phyloP scores from a whole-genome alignment of 2,329 filamentous ascomycete species.

The Aotearoamyces nothofagi region DNA sequence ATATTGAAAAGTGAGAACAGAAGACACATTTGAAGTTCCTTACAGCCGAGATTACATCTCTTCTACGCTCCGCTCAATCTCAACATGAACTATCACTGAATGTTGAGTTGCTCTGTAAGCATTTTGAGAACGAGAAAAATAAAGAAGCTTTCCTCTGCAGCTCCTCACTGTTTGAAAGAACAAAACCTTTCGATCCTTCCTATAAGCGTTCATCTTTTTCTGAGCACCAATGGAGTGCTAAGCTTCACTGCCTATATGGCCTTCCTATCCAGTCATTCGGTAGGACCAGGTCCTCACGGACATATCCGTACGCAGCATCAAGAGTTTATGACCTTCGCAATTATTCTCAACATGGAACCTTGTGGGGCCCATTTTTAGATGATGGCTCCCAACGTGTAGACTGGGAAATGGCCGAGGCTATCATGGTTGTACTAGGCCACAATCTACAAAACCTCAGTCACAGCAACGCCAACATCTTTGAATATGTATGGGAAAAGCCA shows the following conservation, averaged over 20 bases:
- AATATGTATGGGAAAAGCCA: slow-evolving; percentile 35
- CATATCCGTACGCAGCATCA: slow-evolving; percentile 47
- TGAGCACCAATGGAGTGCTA: slow-evolving; percentile 49
- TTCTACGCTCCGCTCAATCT: slow-evolving; percentile 29
- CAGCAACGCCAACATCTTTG: slow-evolving; percentile 28
- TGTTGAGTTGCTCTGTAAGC: slow-evolving; percentile 25
- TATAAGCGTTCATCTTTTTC: slow-evolving; percentile 22
- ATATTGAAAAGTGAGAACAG: not conserved
- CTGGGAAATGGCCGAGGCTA: slow-evolving; percentile 68
- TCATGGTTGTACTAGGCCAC: slow-evolving; percentile 46
- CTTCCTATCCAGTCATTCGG: slow-evolving; percentile 30
- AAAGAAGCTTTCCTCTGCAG: slow-evolving; percentile 44
- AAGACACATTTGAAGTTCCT: slow-evolving; percentile 29
- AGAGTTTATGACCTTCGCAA: slow-evolving; percentile 61
- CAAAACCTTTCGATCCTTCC: slow-evolving; percentile 16
- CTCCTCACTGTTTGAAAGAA: slow-evolving; percentile 42
- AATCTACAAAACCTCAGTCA: slow-evolving; percentile 39
- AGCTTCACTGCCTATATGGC: slow-evolving; percentile 55
- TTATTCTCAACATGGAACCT: slow-evolving; percentile 41
- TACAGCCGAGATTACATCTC: slow-evolving; percentile 26
- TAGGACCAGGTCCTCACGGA: slow-evolving; percentile 11
- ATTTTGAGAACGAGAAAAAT: slow-evolving; percentile 33
- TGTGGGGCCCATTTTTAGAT: slow-evolving; percentile 58
- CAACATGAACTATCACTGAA: slow-evolving; percentile 30
- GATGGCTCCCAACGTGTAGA: slow-evolving; percentile 50